Evolutionary conservation across 169 alveolate genomes (phyloP).

Genomic region (Plasmodium inui): DNA sequence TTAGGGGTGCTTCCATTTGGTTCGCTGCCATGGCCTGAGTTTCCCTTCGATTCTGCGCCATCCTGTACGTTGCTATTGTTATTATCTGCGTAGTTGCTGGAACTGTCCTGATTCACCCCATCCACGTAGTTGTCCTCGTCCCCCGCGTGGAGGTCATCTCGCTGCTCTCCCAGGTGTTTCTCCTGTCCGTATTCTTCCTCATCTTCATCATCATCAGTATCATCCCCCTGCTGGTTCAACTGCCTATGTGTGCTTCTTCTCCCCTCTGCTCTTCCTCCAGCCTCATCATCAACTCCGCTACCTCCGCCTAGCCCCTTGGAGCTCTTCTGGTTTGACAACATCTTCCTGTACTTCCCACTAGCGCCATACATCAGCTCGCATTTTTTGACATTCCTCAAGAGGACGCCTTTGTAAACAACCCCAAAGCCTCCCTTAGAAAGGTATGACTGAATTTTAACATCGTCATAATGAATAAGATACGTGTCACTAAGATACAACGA

Average conservation of each 20-base stretch:
- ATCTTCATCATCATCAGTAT: neutral
- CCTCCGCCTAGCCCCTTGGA: neutral
- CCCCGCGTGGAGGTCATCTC: neutral
- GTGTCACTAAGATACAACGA: constrained; percentile 37
- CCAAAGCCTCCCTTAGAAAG: constrained; percentile 72
- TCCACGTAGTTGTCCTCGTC: neutral
- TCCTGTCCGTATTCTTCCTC: neutral
- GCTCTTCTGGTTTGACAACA: neutral
- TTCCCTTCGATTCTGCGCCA: neutral
- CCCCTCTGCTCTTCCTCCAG: neutral
- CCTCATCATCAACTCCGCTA: neutral
- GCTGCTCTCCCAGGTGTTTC: neutral
- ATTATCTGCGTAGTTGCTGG: constrained; percentile 3
- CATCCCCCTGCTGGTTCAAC: neutral
- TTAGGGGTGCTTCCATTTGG: neutral
- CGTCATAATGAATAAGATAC: constrained; percentile 33
- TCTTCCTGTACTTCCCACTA: neutral
- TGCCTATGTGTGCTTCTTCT: neutral
- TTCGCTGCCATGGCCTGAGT: neutral
- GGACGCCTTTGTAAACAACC: constrained; percentile 47
- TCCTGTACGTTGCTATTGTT: neutral
- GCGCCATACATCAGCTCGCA: neutral
- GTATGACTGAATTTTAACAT: constrained; percentile 37
- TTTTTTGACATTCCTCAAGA: constrained; percentile 15
- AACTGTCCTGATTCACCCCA: neutral